Evolutionary conservation across 768 basidiomycete species (phyloP).

Genomic region (Trametes punicea): DNA sequence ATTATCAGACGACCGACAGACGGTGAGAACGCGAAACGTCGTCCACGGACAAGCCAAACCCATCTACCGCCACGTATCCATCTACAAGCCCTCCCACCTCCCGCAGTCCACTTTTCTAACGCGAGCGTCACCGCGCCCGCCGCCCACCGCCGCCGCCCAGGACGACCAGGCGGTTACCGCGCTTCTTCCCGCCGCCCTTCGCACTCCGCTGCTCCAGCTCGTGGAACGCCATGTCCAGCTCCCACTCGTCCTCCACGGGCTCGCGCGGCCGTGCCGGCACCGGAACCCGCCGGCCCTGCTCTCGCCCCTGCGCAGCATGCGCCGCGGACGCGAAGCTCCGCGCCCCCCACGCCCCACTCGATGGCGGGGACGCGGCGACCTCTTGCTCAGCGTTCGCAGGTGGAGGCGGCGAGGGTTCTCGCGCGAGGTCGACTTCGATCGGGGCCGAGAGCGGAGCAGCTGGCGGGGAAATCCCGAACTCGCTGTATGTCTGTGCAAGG

Average conservation of each 20-base stretch:
- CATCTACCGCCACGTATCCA: not conserved
- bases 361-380: slow-evolving; percentile 7
- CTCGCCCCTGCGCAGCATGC: slow-evolving; percentile 25
- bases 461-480: slow-evolving; percentile 14
- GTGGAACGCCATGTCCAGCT: slow-evolving; percentile 76
- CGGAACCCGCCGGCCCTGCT: slow-evolving; percentile 19
- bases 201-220: slow-evolving; percentile 63
- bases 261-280: slow-evolving; percentile 31
- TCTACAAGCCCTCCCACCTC: not conserved
- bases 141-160: slow-evolving; percentile 58
- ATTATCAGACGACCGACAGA: not conserved
- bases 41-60: not conserved
- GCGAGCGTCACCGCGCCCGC: slow-evolving; percentile 28
- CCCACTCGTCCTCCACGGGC: slow-evolving; percentile 61
- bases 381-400: slow-evolving; percentile 41
- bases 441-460: slow-evolving; percentile 15
- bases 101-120: not conserved
- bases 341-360: slow-evolving; percentile 69
- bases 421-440: slow-evolving; percentile 30
- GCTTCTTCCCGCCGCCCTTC: slow-evolving; percentile 51
- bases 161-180: slow-evolving; percentile 63
- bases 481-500: slow-evolving; percentile 24
- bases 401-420: slow-evolving; percentile 62
- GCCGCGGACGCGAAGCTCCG: slow-evolving; percentile 81
- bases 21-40: not conserved